Evolutionary conservation across 164 flowering plant species (phyloP).

Genomic region (Hamamelis virginiana): DNA sequence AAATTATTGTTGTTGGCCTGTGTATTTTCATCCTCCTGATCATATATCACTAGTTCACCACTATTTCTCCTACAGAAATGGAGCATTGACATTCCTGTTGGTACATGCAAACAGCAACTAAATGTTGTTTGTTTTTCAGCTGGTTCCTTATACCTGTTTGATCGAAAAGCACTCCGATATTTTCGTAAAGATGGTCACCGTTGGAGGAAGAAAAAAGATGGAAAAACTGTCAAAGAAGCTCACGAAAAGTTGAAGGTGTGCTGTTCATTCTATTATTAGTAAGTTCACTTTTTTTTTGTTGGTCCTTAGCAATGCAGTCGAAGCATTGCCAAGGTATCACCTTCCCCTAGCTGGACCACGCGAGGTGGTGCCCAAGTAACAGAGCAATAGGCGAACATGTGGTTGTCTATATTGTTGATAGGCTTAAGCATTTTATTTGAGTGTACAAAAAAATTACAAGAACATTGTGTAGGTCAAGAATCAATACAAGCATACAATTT

Average conservation of each 20-base stretch:
- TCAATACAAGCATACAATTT: background rate
- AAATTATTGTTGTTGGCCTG: background rate
- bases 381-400: background rate
- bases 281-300: slow-evolving; percentile 21
- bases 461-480: background rate
- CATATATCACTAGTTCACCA: background rate
- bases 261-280: slow-evolving; percentile 23
- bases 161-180: slow-evolving; percentile 69
- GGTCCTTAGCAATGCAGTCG: background rate
- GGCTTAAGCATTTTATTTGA: background rate
- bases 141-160: slow-evolving; percentile 81
- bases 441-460: background rate
- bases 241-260: slow-evolving; percentile 88
- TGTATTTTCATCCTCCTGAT: background rate
- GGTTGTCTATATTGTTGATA: background rate
- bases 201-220: slow-evolving; percentile 96
- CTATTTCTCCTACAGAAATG: background rate
- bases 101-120: slow-evolving; percentile 8
- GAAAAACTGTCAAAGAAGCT: slow-evolving; percentile 90
- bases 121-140: slow-evolving; percentile 37
- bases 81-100: background rate
- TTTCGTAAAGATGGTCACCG: slow-evolving; percentile 89
- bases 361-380: background rate
- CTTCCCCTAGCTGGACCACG: background rate
- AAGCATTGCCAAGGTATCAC: background rate